Percentiles rank a stretch among this genome's conserved stretches.
These are phyloP conservation scores for Spizellomyces sp. DNA, from an alignment of 192 early-diverging fungal species.

Conservation along the genomic window DNA sequence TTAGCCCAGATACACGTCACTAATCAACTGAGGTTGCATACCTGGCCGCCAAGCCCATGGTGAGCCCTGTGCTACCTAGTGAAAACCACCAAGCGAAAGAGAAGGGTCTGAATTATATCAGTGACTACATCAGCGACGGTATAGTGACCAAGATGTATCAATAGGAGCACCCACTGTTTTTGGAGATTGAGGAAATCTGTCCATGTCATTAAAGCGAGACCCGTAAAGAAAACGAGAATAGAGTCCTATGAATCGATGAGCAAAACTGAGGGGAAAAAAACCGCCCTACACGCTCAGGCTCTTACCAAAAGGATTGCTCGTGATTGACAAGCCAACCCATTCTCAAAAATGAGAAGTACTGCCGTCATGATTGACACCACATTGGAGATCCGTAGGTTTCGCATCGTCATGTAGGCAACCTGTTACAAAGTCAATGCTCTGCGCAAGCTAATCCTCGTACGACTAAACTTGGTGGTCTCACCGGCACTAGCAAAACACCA, in stretches of 20 bases:
- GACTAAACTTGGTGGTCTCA: neutral
- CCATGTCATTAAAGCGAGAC: constrained; percentile 48
- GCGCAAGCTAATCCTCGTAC: neutral
- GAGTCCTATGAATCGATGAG: constrained; percentile 39
- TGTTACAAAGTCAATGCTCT: constrained; percentile 5
- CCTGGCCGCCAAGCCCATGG: constrained; percentile 48
- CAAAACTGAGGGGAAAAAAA: too few species aligned
- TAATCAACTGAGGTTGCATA: constrained; percentile 3
- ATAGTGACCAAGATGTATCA: too few species aligned
- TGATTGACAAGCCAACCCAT: constrained; percentile 43
- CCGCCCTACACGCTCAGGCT: too few species aligned
- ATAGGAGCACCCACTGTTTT: constrained; percentile 25
- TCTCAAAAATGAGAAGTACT: constrained; percentile 49
- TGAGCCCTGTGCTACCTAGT: constrained; percentile 44
- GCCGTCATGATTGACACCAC: constrained; percentile 43
- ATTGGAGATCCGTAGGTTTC: constrained; percentile 49
- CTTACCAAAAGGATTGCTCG: constrained; percentile 50
- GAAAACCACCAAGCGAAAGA: constrained; percentile 52
- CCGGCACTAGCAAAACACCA: constrained; percentile 73
- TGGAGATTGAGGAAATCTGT: constrained; percentile 48
- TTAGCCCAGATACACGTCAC: neutral
- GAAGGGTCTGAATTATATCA: constrained; percentile 41
- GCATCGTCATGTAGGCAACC: constrained; percentile 52
- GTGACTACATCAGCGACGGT: too few species aligned
- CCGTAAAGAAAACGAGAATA: constrained; percentile 56